These are phyloP conservation scores for Coprinopsis strossmayeri DNA, from an alignment of 768 basidiomycete genomes.

Conservation along the genomic window DNA sequence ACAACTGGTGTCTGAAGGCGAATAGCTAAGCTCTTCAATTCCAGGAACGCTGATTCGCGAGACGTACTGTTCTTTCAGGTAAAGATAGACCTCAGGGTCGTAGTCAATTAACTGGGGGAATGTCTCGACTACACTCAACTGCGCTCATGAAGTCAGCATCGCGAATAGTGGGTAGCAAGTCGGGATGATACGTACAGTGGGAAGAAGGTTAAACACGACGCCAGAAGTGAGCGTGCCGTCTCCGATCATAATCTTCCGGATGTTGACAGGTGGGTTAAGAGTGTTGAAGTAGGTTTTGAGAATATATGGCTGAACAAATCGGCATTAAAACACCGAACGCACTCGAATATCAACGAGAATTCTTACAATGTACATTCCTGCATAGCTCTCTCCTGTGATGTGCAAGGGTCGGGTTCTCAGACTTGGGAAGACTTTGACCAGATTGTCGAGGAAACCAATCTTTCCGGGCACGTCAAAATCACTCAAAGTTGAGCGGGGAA, in stretches of 20 bases:
- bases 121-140: constrained; percentile 59
- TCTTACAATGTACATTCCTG: constrained; percentile 64
- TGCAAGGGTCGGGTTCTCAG: constrained; percentile 60
- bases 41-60: neutral
- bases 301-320: constrained; percentile 56
- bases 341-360: neutral
- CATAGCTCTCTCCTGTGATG: constrained; percentile 70
- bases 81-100: constrained; percentile 56
- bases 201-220: constrained; percentile 43
- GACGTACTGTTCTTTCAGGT: constrained; percentile 63
- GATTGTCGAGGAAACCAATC: constrained; percentile 68
- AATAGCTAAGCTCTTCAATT: neutral
- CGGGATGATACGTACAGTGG: constrained; percentile 38
- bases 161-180: neutral
- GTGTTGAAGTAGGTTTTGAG: constrained; percentile 63
- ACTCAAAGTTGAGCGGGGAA: neutral
- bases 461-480: constrained; percentile 23
- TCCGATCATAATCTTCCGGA: constrained; percentile 65
- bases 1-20: constrained; percentile 45
- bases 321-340: neutral
- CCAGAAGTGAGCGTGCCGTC: constrained; percentile 54
- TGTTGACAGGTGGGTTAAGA: constrained; percentile 57
- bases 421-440: constrained; percentile 70
- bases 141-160: neutral
- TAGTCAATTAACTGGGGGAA: constrained; percentile 75